Percentiles rank a stretch among this genome's conserved stretches.
Conservation (phyloP, 352 stramenopile genomes). For the Pythium coloratum region DNA sequence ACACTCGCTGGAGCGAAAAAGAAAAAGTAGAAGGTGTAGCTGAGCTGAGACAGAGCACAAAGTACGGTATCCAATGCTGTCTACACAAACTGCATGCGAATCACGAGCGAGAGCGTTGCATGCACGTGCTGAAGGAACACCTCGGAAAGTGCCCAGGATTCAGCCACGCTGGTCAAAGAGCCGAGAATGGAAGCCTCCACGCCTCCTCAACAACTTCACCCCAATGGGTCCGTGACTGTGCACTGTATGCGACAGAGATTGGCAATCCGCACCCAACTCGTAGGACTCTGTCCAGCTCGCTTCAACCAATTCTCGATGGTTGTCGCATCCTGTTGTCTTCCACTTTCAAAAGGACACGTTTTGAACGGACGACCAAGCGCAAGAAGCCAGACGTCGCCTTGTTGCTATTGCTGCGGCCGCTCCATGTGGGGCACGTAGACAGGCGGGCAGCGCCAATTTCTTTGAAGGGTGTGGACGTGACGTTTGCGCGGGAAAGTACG, state of each 20-base stretch:
- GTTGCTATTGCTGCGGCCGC: background rate
- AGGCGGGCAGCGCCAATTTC: background rate
- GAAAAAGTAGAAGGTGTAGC: slow-evolving; percentile 33
- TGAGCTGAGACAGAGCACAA: background rate
- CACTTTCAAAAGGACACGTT: background rate
- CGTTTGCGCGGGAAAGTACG: background rate
- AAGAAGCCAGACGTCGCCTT: slow-evolving; percentile 1
- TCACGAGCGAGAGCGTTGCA: background rate
- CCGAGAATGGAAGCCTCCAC: background rate
- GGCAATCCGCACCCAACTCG: background rate
- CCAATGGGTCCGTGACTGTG: too few species aligned
- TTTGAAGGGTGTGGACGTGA: slow-evolving; percentile 8
- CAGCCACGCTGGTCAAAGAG: background rate
- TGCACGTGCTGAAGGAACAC: background rate
- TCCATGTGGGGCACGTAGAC: slow-evolving; percentile 1
- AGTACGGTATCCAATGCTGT: background rate
- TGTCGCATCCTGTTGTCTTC: too few species aligned
- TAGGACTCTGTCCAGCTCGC: slow-evolving; percentile 6
- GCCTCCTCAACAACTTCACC: background rate
- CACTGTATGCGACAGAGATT: background rate
- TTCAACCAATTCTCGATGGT: background rate
- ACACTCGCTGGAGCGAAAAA: slow-evolving; percentile 19
- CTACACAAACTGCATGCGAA: background rate
- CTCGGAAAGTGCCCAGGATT: too few species aligned
- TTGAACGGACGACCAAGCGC: background rate